Conservation (phyloP, 192 early-diverging fungal genomes). For the Obelidium mucronatum region DNA sequence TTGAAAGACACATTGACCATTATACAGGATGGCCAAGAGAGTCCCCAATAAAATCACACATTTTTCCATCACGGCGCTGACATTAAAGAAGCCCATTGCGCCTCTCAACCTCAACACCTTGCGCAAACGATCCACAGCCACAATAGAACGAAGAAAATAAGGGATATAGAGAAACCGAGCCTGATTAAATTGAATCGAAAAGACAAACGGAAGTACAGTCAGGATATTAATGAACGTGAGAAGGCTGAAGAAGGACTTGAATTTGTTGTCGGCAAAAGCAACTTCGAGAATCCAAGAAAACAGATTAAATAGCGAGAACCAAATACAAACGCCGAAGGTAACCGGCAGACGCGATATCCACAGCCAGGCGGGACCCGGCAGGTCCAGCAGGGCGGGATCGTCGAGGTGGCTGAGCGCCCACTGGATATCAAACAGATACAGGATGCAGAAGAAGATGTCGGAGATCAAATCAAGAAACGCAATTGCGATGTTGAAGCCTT, state of each 20-base stretch:
- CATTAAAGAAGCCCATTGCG: conserved; percentile 6
- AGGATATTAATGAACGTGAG: conserved; percentile 57
- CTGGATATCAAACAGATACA: conserved; percentile 68
- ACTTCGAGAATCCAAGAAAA: conserved; percentile 1
- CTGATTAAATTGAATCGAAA: conserved; percentile 50
- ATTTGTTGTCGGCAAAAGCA: conserved; percentile 9
- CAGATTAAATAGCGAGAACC: conserved; percentile 8
- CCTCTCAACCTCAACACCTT: conserved; percentile 61
- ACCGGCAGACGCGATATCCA: conserved; percentile 55
- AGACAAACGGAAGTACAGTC: conserved; percentile 64
- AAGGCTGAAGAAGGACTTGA: conserved; percentile 50
- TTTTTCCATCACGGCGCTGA: conserved; percentile 54
- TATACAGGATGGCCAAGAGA: conserved; percentile 62
- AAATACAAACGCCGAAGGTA: conserved; percentile 38
- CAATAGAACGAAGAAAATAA: conserved; percentile 68
- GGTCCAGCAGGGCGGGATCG: conserved; percentile 24
- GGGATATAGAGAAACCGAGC: conserved; percentile 66
- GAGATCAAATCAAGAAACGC: conserved; percentile 58
- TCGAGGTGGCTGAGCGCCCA: conserved; percentile 33
- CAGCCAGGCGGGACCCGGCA: conserved; percentile 56
- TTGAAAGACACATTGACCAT: conserved; percentile 68
- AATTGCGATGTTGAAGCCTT: conserved; percentile 9
- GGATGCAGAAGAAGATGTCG: conserved; percentile 62
- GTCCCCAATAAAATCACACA: conserved; percentile 60
- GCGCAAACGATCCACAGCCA: conserved; percentile 60